Base-by-base conservation (phyloP, 352 stramenopile species). In the Phytophthora nicotianae region DNA sequence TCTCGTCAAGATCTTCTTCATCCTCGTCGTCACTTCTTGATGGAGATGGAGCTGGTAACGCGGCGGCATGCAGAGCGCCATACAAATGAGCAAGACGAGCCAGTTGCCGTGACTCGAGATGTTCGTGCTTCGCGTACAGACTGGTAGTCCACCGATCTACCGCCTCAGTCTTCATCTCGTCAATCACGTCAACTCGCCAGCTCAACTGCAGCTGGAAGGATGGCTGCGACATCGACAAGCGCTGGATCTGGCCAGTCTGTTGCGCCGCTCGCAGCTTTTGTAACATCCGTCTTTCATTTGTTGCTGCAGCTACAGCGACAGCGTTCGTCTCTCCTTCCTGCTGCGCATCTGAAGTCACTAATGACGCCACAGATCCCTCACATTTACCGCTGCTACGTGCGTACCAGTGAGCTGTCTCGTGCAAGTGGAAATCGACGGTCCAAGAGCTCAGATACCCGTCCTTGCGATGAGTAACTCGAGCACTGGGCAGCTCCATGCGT, bases 371-470 rank as follows among this genome's bases (percentile, higher is more conserved):
- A 49, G 26, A 20, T 21, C 42, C 43, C 9, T 65, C 26, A 11
- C 38, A 42, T 21, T 46, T 69, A 2, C 27, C 40, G 26, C 20
- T 56, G 23, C 19, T 64, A 21, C 55, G 49, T 2, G 59, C 43
- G 37, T 76, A 76, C 68, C 68, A 76, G 48, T 76, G 51, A 4
- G 81, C 83, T 45, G 83, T 64, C 37, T 84, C 81, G 6, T 77
- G 68, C 1, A 92, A 62, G 43, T 92, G 83, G 40, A 89, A 88
- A 5, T 79, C 57, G 6, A 89, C 40, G n/a, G 67, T 64, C 38
- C 78, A 54, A 4, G 74, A 77, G 50, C 75, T 87, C 47, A 88
- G 50, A 43, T 92, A 92, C 8, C 83, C 83, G 27, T 90, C 78
- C 21, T 83, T 81, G 16, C 77, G 62, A 50, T 74, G 56, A 24